Base-by-base conservation (phyloP, 2,329 filamentous ascomycete genomes). In the Sclerotinia spermophila region DNA sequence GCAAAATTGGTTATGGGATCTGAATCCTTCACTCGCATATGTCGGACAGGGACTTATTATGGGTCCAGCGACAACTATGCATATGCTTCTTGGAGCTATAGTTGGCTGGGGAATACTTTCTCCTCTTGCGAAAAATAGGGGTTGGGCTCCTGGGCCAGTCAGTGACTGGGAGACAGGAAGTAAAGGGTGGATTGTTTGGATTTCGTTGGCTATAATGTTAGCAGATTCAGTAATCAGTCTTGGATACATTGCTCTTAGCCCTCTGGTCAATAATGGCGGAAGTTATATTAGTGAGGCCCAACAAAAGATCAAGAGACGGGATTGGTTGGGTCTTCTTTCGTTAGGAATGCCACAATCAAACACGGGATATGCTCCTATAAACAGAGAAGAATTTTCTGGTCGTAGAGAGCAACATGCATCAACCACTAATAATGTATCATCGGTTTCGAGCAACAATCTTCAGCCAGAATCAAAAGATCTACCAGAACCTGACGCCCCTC, bases 151-250 rank as follows among this genome's bases (percentile, higher is more conserved):
- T 3, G 96, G 94, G 0, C 86, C 89, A 1, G 93, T 97, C 0
- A 86, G 88, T 69, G 92, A 97, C 79, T 99, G 96, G 96, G 92
- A 95, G 71, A 88, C 86, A 24, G 96, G 96, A 15, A 97, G 93
- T 79, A 97, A 98, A 82, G 96, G 95, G 53, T 99, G 96, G 96
- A 98, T 99, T 72, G 93, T 99, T 0, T 99, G 96, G 96, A 86
- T 97, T 3, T 97, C 93, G 45, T 83, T 99, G 42, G 93, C 96
- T 5, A 97, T 99, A 75, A 99, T 99, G 96, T 85, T 99, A 38
- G 92, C 93, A 33, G 96, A 99, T 81, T 93, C 95, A 0, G 85
- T 99, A 5, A 87, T 98, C 73, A 97, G 92, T 76, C 86, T 99
- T 15, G 89, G 91, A 1, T 94, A 94, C 84, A 86, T 97, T 55